Conservation (phyloP, 164 flowering plant genomes). For the Vitis labrusca region DNA sequence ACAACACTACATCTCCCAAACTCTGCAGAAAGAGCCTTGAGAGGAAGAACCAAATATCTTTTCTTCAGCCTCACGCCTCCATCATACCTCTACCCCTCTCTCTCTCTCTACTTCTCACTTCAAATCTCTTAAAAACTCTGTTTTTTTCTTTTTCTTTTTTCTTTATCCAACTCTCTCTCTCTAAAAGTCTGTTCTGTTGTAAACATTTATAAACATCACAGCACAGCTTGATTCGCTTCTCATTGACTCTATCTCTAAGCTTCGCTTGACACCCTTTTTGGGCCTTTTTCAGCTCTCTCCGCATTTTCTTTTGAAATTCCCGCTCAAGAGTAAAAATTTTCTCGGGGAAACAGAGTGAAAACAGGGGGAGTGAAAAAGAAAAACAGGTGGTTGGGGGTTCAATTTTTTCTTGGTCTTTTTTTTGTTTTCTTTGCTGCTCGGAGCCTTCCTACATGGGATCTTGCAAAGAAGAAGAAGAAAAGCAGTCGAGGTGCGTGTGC, state of each 20-base stretch:
- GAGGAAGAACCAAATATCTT: conserved; percentile 22
- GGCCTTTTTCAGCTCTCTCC: too few species aligned
- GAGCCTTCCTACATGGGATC: conserved; percentile 31
- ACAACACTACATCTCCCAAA: too few species aligned
- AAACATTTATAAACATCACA: too few species aligned
- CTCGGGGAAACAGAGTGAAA: too few species aligned
- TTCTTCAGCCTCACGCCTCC: conserved; percentile 35
- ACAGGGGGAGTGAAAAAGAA: conserved; percentile 3
- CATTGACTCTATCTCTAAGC: neutral
- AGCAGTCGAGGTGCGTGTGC: conserved; percentile 18
- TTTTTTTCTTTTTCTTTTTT: conserved; percentile 6
- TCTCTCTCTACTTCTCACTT: conserved; percentile 20
- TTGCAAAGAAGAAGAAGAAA: conserved; percentile 27
- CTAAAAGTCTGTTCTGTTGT: too few species aligned
- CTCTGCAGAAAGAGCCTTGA: conserved; percentile 13
- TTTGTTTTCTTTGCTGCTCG: conserved; percentile 3
- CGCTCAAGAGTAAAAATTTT: too few species aligned
- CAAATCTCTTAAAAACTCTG: conserved; percentile 7
- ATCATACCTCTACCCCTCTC: conserved; percentile 5
- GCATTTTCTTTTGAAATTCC: too few species aligned
- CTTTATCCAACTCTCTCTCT: neutral
- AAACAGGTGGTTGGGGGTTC: conserved; percentile 4
- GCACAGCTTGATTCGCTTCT: conserved; percentile 5
- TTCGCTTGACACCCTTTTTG: too few species aligned
- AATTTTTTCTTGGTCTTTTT: neutral